Percentiles rank a stretch among this genome's conserved stretches.
Conservation (phyloP, 2,329 filamentous ascomycete species). For the Podosphaera fusca region DNA sequence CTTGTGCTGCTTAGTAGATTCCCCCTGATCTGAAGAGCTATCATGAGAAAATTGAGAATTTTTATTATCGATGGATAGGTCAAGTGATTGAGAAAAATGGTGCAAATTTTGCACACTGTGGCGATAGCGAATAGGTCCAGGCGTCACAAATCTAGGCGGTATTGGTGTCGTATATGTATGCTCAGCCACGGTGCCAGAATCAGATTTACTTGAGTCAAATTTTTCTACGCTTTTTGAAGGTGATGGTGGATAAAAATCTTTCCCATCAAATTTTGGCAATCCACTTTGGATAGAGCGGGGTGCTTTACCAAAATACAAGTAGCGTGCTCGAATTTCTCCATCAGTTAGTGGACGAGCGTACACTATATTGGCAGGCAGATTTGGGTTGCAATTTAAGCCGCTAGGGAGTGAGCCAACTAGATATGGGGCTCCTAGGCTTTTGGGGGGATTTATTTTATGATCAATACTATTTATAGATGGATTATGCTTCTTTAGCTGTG, state of each 20-base stretch:
- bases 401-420: conserved; percentile 28
- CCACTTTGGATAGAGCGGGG: conserved; percentile 25
- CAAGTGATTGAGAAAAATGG: neutral
- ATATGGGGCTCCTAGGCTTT: conserved; percentile 21
- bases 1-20: neutral
- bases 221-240: conserved; percentile 13
- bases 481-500: neutral
- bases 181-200: neutral
- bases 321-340: conserved; percentile 33
- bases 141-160: neutral
- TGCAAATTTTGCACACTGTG: neutral
- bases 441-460: neutral
- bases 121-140: neutral
- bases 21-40: neutral
- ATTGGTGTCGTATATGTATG: neutral
- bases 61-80: neutral
- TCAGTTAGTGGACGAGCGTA: conserved; percentile 34
- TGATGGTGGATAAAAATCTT: conserved; percentile 37
- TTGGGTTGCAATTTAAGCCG: conserved; percentile 21
- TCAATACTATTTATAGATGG: neutral
- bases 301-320: conserved; percentile 36
- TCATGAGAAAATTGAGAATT: neutral
- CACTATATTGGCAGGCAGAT: conserved; percentile 24
- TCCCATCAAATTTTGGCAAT: conserved; percentile 40
- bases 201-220: neutral